Conservation (phyloP, 2,329 filamentous ascomycete species). For the Ophiocordyceps sinensis region DNA sequence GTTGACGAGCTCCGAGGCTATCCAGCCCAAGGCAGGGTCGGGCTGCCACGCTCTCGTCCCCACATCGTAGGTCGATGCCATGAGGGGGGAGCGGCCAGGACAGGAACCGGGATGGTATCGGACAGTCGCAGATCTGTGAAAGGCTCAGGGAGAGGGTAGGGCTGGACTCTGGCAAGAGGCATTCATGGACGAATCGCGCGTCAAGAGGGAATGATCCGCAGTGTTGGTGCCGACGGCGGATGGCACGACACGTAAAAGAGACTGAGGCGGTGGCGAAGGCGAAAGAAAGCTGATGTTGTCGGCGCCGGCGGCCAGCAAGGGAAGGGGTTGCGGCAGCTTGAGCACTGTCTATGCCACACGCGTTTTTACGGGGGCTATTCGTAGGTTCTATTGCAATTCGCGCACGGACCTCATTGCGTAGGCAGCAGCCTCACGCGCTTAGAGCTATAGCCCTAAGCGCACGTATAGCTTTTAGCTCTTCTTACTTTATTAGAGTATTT, state of each 20-base stretch:
- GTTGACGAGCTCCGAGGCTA: constrained; percentile 84
- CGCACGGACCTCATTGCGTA: too few relatives aligned
- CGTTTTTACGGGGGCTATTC: too few relatives aligned
- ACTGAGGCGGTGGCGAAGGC: constrained; percentile 3
- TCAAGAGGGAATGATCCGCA: constrained; percentile 2
- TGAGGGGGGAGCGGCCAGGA: constrained; percentile 22
- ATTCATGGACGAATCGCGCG: constrained; percentile 14
- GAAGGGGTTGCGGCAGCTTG: too few relatives aligned
- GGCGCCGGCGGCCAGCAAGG: not conserved
- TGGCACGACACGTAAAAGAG: not conserved
- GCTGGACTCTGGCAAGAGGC: constrained; percentile 8
- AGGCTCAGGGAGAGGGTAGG: constrained; percentile 1
- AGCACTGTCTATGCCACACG: too few relatives aligned
- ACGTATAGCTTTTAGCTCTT: too few relatives aligned
- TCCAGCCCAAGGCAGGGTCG: constrained; percentile 89
- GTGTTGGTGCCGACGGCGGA: not conserved
- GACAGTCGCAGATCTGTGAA: constrained; percentile 3
- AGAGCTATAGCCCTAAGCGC: too few relatives aligned
- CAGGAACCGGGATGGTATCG: constrained; percentile 4
- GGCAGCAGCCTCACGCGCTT: too few relatives aligned
- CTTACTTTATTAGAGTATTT: too few relatives aligned
- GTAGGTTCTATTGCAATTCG: too few relatives aligned
- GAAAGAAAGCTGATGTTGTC: not conserved
- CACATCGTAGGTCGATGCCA: constrained; percentile 92
- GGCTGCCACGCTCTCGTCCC: constrained; percentile 98